A percentile compares a stretch with the other conserved stretches of the same genome.
Conservation (phyloP, 1,139 yeast species). For the Groenewaldozyma auringiensis region DNA sequence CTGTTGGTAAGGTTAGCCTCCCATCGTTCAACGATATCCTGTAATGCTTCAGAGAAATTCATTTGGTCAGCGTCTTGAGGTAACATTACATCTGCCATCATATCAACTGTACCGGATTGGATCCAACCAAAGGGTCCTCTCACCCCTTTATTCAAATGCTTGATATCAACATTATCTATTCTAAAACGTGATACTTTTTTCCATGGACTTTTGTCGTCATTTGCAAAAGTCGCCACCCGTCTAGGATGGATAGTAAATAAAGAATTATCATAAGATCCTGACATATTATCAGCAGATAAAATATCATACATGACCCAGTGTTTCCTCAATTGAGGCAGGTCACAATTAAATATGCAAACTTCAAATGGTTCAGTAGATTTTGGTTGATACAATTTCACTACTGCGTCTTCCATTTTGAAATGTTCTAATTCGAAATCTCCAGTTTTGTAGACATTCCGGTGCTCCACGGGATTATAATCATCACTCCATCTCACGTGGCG, state of each 20-base stretch:
- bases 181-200: constrained; percentile 68
- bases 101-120: constrained; percentile 80
- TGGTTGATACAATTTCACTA: constrained; percentile 78
- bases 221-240: constrained; percentile 38
- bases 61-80: constrained; percentile 52
- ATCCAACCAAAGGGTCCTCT: constrained; percentile 98
- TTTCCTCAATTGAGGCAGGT: constrained; percentile 67
- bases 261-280: constrained; percentile 90
- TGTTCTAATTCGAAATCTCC: constrained; percentile 92
- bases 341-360: constrained; percentile 80
- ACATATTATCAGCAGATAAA: constrained; percentile 72
- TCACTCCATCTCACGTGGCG: constrained; percentile 80
- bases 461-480: constrained; percentile 74
- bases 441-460: constrained; percentile 62
- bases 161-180: constrained; percentile 76
- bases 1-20: constrained; percentile 24
- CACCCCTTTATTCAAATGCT: constrained; percentile 82
- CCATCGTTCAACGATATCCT: constrained; percentile 37
- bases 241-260: constrained; percentile 83
- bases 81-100: constrained; percentile 81
- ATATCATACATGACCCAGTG: constrained; percentile 91
- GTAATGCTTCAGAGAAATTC: constrained; percentile 31
- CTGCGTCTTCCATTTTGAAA: constrained; percentile 73
- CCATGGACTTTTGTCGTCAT: constrained; percentile 35
- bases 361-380: constrained; percentile 67